Evolutionary conservation across 805 yeast genomes (phyloP).

Genomic region (Cyberlindnera xishuangbannaensis): DNA sequence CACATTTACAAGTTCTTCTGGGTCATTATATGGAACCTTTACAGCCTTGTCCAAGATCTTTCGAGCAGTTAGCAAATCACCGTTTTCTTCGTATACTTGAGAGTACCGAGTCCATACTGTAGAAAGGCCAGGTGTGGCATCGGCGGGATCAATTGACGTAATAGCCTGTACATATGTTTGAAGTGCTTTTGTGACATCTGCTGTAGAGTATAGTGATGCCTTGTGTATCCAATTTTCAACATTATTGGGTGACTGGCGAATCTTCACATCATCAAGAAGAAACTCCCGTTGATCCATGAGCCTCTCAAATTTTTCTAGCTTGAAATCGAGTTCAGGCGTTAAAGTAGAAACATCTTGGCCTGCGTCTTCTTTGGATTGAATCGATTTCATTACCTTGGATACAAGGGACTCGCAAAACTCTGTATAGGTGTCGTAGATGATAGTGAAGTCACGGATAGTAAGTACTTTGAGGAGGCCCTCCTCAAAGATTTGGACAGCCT

Average conservation of each 20-base stretch:
- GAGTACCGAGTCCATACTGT: conserved; percentile 72
- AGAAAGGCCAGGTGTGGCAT: conserved; percentile 41
- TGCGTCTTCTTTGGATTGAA: conserved; percentile 9
- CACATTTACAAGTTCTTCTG: conserved; percentile 60
- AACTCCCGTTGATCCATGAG: conserved; percentile 53
- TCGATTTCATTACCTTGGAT: conserved; percentile 12
- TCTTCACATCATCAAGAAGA: conserved; percentile 57
- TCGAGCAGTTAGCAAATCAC: conserved; percentile 55
- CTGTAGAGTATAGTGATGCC: conserved; percentile 37
- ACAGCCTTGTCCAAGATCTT: conserved; percentile 57
- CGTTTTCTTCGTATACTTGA: conserved; percentile 47
- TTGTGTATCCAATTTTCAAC: conserved; percentile 68
- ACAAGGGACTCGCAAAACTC: conserved; percentile 53
- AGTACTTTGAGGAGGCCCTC: conserved; percentile 40
- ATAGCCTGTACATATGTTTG: conserved; percentile 63
- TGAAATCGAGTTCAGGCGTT: conserved; percentile 35
- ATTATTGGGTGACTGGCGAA: conserved; percentile 56
- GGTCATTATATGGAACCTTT: conserved; percentile 59
- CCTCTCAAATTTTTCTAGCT: conserved; percentile 44
- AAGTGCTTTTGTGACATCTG: conserved; percentile 38
- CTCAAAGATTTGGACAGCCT: conserved; percentile 40
- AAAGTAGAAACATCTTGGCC: conserved; percentile 13
- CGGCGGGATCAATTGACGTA: conserved; percentile 55
- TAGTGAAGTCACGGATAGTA: conserved; percentile 57
- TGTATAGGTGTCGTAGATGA: conserved; percentile 55